Percentiles rank a stretch among this genome's conserved stretches.
Evolutionary conservation across 2,329 filamentous ascomycete genomes (phyloP).

Genomic region (Incumbomyces delicatus): DNA sequence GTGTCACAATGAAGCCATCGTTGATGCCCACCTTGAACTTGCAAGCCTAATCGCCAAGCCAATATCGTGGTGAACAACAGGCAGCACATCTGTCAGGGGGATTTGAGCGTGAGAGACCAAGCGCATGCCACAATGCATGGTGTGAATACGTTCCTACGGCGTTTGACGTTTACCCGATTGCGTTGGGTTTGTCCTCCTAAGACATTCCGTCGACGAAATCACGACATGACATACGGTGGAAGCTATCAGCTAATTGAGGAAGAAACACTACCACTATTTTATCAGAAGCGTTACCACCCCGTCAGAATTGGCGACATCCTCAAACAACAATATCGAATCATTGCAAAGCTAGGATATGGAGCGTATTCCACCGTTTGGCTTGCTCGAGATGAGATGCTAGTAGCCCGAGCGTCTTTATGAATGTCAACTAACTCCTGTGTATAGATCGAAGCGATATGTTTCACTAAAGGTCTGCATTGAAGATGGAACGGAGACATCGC

Average conservation of each 20-base stretch:
- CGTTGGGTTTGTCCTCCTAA: slow-evolving; percentile 2
- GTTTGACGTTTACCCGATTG: not conserved
- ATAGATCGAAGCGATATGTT: slow-evolving; percentile 13
- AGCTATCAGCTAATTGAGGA: slow-evolving; percentile 10
- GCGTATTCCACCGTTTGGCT: slow-evolving; percentile 29
- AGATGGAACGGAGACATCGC: slow-evolving; percentile 12
- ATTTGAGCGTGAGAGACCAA: too few species aligned
- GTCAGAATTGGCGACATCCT: slow-evolving; percentile 18
- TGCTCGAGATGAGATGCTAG: slow-evolving; percentile 18
- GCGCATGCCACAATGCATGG: too few species aligned
- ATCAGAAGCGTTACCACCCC: slow-evolving; percentile 19
- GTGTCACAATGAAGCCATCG: too few species aligned
- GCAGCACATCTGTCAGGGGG: too few species aligned
- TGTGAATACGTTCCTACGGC: not conserved
- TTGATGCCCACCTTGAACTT: too few species aligned
- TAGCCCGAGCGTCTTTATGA: slow-evolving; percentile 4
- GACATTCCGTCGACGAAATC: not conserved
- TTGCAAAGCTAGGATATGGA: slow-evolving; percentile 29
- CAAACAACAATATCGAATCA: slow-evolving; percentile 25
- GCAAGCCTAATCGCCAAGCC: too few species aligned
- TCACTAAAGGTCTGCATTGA: slow-evolving; percentile 19
- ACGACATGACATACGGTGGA: not conserved
- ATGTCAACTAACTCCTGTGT: slow-evolving; percentile 3
- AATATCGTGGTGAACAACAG: too few species aligned
- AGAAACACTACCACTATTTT: slow-evolving; percentile 12